Percentiles rank a stretch among this genome's conserved stretches.
Conservation (phyloP, 441 rosid species). For the Populus hybrid region DNA sequence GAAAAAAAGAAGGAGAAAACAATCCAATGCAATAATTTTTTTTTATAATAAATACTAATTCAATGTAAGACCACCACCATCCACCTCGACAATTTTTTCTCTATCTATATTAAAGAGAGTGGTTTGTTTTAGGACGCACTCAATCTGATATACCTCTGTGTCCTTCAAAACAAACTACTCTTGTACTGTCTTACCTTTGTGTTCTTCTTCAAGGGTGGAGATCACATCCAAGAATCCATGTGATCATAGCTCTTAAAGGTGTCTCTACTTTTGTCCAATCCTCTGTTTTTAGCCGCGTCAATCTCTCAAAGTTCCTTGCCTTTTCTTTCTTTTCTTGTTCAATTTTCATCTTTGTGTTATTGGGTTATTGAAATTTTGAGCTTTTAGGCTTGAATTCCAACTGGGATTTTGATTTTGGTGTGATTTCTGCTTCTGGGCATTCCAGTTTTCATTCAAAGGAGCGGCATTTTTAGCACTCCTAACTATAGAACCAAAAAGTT, state of each 20-base stretch:
- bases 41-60: too few relatives aligned
- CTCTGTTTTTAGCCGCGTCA: background rate
- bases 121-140: background rate
- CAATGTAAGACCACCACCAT: background rate
- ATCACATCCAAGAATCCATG: background rate
- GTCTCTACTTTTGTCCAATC: background rate
- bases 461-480: background rate
- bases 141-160: background rate
- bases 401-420: background rate
- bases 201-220: background rate
- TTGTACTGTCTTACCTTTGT: background rate
- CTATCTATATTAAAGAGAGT: background rate
- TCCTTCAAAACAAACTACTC: background rate
- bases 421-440: background rate
- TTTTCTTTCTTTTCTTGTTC: background rate
- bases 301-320: background rate
- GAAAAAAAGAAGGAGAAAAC: too few relatives aligned
- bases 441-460: background rate
- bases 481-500: background rate
- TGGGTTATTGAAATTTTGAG: background rate
- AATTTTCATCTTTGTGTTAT: background rate
- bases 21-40: background rate
- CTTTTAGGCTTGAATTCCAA: background rate
- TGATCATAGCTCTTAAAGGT: background rate
- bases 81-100: background rate